Conservation (phyloP, 2,329 filamentous ascomycete species). For the Scleromitrula shiraiana region DNA sequence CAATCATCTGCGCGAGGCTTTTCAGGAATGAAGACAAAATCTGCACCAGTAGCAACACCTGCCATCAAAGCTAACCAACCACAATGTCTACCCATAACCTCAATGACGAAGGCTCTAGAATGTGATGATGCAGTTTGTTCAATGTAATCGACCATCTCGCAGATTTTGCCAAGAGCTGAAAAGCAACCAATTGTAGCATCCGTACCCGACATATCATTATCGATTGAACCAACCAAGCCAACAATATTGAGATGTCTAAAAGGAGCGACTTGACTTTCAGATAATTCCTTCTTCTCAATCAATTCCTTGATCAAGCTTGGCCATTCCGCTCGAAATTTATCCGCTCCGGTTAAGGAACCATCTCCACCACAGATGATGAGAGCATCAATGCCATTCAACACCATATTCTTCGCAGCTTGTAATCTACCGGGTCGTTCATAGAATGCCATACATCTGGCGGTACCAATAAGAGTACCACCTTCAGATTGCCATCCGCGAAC, state of each 20-base stretch:
- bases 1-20: conserved; percentile 82
- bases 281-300: conserved; percentile 64
- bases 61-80: conserved; percentile 97
- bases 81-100: conserved; percentile 97
- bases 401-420: conserved; percentile 86
- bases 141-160: conserved; percentile 92
- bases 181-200: conserved; percentile 97
- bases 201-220: conserved; percentile 95
- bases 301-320: conserved; percentile 80
- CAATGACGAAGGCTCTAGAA: conserved; percentile 92
- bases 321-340: conserved; percentile 90
- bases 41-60: conserved; percentile 87
- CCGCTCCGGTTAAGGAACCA: conserved; percentile 89
- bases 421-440: conserved; percentile 80
- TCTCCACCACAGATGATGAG: conserved; percentile 96
- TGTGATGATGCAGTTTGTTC: conserved; percentile 93
- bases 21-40: conserved; percentile 96
- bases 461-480: conserved; percentile 92
- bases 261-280: conserved; percentile 59
- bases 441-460: conserved; percentile 86
- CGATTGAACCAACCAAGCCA: conserved; percentile 91
- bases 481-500: conserved; percentile 91
- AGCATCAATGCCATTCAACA: conserved; percentile 86
- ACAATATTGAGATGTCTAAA: conserved; percentile 92
- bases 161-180: conserved; percentile 86